A percentile compares a stretch with the other conserved stretches of the same genome.
phyloP scores from a whole-genome alignment of 192 early-diverging fungal genomes.

The Entophlyctis luteolus region DNA sequence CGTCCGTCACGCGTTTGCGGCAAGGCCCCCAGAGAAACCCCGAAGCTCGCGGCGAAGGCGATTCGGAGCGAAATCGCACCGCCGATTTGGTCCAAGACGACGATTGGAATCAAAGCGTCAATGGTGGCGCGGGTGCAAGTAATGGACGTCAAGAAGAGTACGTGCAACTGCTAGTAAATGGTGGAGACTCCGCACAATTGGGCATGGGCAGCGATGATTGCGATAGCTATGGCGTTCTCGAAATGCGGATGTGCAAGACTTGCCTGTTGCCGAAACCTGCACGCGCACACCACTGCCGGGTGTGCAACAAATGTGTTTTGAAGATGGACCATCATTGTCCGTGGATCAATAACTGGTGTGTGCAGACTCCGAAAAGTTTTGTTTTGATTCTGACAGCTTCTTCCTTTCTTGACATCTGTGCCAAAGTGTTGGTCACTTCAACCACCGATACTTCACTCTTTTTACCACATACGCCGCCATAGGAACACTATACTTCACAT shows the following conservation, averaged over 20 bases:
- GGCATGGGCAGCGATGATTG: too few species aligned
- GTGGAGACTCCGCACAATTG: not conserved
- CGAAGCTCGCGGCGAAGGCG: not conserved
- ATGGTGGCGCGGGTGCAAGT: not conserved
- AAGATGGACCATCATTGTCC: constrained; percentile 32
- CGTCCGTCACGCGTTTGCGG: too few species aligned
- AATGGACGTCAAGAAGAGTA: not conserved
- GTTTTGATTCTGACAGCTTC: too few species aligned
- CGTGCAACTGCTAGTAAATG: not conserved
- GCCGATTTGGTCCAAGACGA: not conserved
- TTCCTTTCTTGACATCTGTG: not conserved
- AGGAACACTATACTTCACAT: constrained; percentile 22
- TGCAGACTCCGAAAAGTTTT: too few species aligned
- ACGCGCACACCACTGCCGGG: constrained; percentile 45
- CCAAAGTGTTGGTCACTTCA: constrained; percentile 44
- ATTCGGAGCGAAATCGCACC: not conserved
- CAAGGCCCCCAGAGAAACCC: too few species aligned
- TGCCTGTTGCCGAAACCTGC: constrained; percentile 33
- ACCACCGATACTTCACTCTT: constrained; percentile 54
- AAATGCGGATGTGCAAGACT: constrained; percentile 9
- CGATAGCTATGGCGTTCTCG: not conserved
- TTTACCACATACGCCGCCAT: constrained; percentile 41
- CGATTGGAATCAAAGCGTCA: not conserved
- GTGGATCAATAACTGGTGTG: constrained; percentile 45
- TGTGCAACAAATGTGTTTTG: constrained; percentile 45